Evolutionary conservation across 2,329 filamentous ascomycete genomes (phyloP).

Genomic region (Rugonectria rugulosa): DNA sequence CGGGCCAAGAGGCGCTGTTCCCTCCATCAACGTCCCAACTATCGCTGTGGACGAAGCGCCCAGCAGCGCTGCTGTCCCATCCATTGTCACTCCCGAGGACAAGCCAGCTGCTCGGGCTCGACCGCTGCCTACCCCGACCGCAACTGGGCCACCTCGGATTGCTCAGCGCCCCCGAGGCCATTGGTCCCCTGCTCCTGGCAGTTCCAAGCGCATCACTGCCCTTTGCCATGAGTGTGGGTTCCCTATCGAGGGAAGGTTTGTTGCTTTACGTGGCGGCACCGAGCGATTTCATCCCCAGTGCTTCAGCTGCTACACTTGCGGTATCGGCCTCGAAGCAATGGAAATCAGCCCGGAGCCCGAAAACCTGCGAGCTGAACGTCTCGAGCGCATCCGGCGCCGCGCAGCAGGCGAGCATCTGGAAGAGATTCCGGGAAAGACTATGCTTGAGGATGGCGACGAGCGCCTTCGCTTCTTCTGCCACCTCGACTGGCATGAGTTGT

Average conservation of each 20-base stretch:
- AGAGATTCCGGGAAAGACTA: constrained; percentile 69
- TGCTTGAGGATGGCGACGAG: constrained; percentile 75
- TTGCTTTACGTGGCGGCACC: constrained; percentile 76
- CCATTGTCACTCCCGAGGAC: constrained; percentile 36
- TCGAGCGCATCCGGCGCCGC: constrained; percentile 75
- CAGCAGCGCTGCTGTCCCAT: constrained; percentile 45
- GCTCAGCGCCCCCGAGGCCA: constrained; percentile 58
- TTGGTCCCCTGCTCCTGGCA: constrained; percentile 64
- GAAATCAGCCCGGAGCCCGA: constrained; percentile 96
- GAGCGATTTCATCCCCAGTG: constrained; percentile 92
- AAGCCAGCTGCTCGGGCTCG: constrained; percentile 37
- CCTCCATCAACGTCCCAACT: constrained; percentile 55
- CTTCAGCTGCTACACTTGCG: constrained; percentile 88
- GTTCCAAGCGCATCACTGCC: constrained; percentile 64
- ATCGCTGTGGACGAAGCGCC: constrained; percentile 53
- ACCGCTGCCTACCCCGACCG: constrained; percentile 56
- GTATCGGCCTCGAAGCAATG: constrained; percentile 88
- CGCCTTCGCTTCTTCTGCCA: constrained; percentile 92
- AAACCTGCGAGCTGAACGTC: constrained; percentile 70
- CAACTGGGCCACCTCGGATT: constrained; percentile 43
- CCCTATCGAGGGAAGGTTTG: constrained; percentile 89
- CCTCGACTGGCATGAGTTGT: constrained; percentile 97
- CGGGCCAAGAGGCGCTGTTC: constrained; percentile 37
- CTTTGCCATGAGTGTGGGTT: constrained; percentile 84
- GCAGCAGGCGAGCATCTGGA: constrained; percentile 64